Evolutionary conservation across 2,329 filamentous ascomycete genomes (phyloP).

Genomic region (Thermothelomyces thermophilus): DNA sequence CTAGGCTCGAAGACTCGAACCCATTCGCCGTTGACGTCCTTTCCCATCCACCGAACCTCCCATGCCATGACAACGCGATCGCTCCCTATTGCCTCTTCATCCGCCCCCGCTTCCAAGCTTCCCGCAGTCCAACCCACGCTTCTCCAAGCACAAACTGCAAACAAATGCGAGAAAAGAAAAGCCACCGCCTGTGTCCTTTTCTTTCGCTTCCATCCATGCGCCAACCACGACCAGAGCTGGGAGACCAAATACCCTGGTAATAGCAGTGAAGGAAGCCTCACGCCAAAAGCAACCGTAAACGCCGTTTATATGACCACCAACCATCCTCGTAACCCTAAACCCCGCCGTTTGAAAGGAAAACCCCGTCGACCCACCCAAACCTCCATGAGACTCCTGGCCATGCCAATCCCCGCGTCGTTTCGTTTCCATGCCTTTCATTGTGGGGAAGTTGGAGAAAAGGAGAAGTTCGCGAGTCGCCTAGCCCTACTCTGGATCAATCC

Average conservation of each 20-base stretch:
- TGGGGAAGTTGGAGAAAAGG: neutral
- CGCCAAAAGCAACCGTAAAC: slow-evolving; percentile 6
- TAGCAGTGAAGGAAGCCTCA: neutral
- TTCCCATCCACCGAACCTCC: neutral
- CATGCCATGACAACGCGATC: neutral
- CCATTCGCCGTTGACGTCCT: neutral
- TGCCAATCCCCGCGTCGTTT: slow-evolving; percentile 3
- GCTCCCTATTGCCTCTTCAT: neutral
- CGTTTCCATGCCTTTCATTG: slow-evolving; percentile 2
- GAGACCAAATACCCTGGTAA: neutral
- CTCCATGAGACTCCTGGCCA: neutral
- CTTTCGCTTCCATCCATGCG: slow-evolving; percentile 15
- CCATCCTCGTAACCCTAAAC: neutral
- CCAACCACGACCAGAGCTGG: slow-evolving; percentile 1
- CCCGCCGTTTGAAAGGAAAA: neutral
- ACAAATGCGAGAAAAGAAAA: slow-evolving; percentile 6
- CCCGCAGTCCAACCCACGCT: neutral
- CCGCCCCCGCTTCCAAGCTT: neutral
- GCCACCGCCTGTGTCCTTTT: slow-evolving; percentile 1
- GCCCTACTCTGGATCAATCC: neutral
- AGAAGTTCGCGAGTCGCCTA: neutral
- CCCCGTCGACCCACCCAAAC: neutral
- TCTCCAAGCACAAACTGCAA: neutral
- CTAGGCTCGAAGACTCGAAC: neutral
- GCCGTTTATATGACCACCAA: slow-evolving; percentile 14